Conservation (phyloP, 768 basidiomycete genomes). For the Agaricus bisporus region DNA sequence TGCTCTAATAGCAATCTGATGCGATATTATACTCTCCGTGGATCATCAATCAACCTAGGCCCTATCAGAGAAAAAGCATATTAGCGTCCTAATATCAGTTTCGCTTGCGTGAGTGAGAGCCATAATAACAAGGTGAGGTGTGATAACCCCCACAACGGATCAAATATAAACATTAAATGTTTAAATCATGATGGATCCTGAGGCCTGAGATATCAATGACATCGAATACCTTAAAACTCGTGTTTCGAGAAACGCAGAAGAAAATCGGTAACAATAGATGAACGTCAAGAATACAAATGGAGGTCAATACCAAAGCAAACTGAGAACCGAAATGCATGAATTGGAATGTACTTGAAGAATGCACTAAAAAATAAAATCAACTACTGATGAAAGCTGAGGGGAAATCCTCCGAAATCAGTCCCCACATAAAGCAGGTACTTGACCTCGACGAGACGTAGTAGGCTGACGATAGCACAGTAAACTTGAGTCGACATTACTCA, state of each 20-base stretch:
- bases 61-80: not conserved
- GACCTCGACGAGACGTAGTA: not conserved
- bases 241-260: no score
- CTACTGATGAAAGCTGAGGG: not conserved
- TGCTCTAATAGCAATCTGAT: no score
- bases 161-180: not conserved
- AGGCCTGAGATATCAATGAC: no score
- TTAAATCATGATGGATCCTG: no score
- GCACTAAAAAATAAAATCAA: not conserved
- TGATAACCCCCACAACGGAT: not conserved
- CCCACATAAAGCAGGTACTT: not conserved
- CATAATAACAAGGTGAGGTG: no score
- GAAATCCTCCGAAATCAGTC: not conserved
- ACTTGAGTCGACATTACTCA: not conserved
- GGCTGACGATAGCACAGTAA: not conserved
- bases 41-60: not conserved
- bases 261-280: no score
- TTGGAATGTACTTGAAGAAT: not conserved
- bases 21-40: not conserved
- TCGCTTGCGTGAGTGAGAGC: not conserved
- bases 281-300: no score
- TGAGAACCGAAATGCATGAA: no score
- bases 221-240: no score
- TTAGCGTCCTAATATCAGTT: not conserved
- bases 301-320: no score